A percentile compares a stretch with the other conserved stretches of the same genome.
These are phyloP conservation scores for Psilocybe azurescens DNA, from an alignment of 768 basidiomycete genomes.

Conservation along the genomic window DNA sequence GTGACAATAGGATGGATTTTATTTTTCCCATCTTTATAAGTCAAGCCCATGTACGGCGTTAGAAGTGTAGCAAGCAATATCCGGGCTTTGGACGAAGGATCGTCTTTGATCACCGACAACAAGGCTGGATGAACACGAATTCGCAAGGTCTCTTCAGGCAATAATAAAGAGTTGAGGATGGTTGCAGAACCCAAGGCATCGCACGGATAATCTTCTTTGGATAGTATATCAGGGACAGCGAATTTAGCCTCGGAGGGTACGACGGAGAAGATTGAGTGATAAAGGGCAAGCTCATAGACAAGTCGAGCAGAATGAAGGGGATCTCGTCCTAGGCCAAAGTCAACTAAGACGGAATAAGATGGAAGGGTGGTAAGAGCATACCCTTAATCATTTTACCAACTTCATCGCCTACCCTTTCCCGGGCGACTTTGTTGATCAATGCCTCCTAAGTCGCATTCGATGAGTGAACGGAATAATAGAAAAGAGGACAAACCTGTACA, in stretches of 20 bases:
- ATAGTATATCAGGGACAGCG: conserved; percentile 46
- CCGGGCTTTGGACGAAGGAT: conserved; percentile 52
- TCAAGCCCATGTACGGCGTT: conserved; percentile 69
- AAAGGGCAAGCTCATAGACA: conserved; percentile 77
- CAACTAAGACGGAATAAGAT: conserved; percentile 1
- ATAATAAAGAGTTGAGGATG: conserved; percentile 59
- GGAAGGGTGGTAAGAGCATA: neutral
- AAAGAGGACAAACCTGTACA: conserved; percentile 59
- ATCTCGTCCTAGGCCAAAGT: conserved; percentile 59
- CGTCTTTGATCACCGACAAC: conserved; percentile 40
- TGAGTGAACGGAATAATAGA: neutral
- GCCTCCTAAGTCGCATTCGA: conserved; percentile 2
- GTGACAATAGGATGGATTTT: conserved; percentile 64
- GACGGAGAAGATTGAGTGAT: conserved; percentile 64
- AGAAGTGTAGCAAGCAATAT: conserved; percentile 82
- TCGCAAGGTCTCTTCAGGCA: conserved; percentile 33
- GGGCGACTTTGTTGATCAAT: conserved; percentile 61
- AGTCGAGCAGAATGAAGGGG: conserved; percentile 77
- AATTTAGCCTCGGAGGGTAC: conserved; percentile 50
- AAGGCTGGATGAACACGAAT: conserved; percentile 54
- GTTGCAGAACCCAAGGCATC: conserved; percentile 59
- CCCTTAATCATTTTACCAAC: conserved; percentile 88
- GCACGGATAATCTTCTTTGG: conserved; percentile 35
- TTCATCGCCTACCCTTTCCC: conserved; percentile 93
- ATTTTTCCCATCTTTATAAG: conserved; percentile 68